Evolutionary conservation across 2,329 filamentous ascomycete genomes (phyloP).

Genomic region (Colletotrichum sp.): DNA sequence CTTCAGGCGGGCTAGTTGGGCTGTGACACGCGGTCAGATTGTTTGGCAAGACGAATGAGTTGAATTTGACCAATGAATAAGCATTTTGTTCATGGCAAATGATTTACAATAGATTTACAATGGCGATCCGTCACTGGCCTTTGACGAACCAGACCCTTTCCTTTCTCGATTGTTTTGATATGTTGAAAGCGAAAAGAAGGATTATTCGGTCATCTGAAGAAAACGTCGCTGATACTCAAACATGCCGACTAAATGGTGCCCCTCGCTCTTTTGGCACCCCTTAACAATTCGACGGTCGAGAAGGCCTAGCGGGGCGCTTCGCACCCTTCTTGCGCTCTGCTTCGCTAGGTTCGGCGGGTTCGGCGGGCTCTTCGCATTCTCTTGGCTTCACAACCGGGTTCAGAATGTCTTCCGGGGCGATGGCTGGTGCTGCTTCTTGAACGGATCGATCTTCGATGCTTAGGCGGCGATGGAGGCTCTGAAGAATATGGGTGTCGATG

Average conservation of each 20-base stretch:
- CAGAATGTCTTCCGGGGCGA: background rate
- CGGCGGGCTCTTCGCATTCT: constrained; percentile 2
- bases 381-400: background rate
- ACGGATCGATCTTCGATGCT: background rate
- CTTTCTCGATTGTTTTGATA: background rate
- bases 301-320: background rate
- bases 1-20: background rate
- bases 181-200: background rate
- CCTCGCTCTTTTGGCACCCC: background rate
- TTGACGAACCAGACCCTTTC: background rate
- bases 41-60: background rate
- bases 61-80: background rate
- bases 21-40: background rate
- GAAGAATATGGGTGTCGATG: background rate
- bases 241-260: background rate
- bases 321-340: background rate
- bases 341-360: background rate
- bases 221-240: background rate
- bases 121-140: background rate
- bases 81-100: background rate
- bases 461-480: background rate
- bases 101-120: background rate
- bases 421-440: background rate
- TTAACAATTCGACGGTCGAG: background rate
- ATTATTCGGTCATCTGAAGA: background rate